Percentiles rank a stretch among this genome's conserved stretches.
phyloP scores from a whole-genome alignment of 768 basidiomycete species.

The Naganishia onofrii region DNA sequence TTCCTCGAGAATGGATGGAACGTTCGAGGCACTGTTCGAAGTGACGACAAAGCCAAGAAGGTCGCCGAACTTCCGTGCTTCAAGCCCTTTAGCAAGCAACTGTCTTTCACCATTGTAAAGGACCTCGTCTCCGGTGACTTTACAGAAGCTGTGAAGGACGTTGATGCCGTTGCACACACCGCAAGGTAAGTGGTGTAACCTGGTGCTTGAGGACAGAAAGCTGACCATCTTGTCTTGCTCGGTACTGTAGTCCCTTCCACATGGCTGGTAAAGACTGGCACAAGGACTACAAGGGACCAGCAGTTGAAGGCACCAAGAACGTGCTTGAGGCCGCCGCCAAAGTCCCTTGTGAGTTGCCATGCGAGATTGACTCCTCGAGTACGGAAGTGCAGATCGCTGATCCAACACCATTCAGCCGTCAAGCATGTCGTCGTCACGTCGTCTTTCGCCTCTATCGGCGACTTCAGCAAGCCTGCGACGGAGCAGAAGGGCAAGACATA shows the following conservation, averaged over 20 bases:
- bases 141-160: constrained; percentile 38
- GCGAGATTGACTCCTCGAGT: no score
- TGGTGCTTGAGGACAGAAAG: not conserved
- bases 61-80: constrained; percentile 33
- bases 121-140: constrained; percentile 43
- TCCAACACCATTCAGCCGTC: constrained; percentile 47
- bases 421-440: constrained; percentile 70
- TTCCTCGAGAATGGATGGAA: constrained; percentile 44
- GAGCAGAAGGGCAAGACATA: constrained; percentile 35
- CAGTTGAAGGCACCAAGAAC: constrained; percentile 41
- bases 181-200: not conserved
- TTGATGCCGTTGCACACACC: constrained; percentile 31
- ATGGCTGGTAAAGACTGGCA: constrained; percentile 35
- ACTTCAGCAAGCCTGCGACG: constrained; percentile 30
- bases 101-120: constrained; percentile 40
- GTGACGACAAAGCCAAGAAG: constrained; percentile 34
- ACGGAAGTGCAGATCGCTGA: not conserved
- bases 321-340: constrained; percentile 40
- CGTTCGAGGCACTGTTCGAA: constrained; percentile 46
- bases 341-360: constrained; percentile 27
- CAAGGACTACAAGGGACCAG: constrained; percentile 37
- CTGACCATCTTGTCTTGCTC: no score
- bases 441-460: constrained; percentile 56
- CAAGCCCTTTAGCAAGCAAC: constrained; percentile 33
- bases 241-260: constrained; percentile 38